phyloP scores from a whole-genome alignment of 2,329 filamentous ascomycete species.

The Ophiostoma sp. region DNA sequence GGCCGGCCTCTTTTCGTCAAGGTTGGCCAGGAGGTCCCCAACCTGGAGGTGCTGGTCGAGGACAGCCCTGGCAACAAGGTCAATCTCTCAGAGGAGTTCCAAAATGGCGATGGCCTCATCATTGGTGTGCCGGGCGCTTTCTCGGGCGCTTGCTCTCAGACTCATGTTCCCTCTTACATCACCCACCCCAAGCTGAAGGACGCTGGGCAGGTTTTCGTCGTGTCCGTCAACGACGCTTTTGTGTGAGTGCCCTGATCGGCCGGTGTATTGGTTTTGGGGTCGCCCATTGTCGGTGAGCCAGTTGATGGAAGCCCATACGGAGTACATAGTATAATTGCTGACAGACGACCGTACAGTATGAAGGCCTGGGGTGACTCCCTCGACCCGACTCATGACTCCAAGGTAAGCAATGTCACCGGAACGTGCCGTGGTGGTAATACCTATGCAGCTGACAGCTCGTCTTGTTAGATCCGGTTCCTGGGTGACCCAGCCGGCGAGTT shows the following conservation, averaged over 20 bases:
- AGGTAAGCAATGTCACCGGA: constrained; percentile 53
- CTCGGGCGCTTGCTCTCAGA: constrained; percentile 57
- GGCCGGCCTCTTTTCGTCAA: constrained; percentile 65
- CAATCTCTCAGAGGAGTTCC: constrained; percentile 76
- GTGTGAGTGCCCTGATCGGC: constrained; percentile 61
- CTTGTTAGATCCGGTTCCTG: constrained; percentile 77
- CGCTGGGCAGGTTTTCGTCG: constrained; percentile 82
- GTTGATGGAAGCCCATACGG: not conserved
- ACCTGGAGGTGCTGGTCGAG: constrained; percentile 76
- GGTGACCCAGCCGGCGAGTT: constrained; percentile 78
- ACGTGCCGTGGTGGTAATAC: not conserved
- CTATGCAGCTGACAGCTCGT: constrained; percentile 3
- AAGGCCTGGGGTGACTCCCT: constrained; percentile 82
- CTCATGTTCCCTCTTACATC: constrained; percentile 85
- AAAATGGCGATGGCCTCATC: constrained; percentile 72
- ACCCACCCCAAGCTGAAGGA: constrained; percentile 74
- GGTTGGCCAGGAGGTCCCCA: constrained; percentile 76
- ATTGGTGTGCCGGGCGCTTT: constrained; percentile 84
- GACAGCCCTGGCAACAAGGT: constrained; percentile 89
- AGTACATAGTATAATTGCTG: not conserved
- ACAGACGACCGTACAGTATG: constrained; percentile 57
- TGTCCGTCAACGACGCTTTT: constrained; percentile 92
- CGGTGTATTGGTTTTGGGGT: not conserved
- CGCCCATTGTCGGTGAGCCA: not conserved
- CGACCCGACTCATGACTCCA: constrained; percentile 71